Evolutionary conservation across 257 asterid genomes (phyloP).

Genomic region (Vinca minor): DNA sequence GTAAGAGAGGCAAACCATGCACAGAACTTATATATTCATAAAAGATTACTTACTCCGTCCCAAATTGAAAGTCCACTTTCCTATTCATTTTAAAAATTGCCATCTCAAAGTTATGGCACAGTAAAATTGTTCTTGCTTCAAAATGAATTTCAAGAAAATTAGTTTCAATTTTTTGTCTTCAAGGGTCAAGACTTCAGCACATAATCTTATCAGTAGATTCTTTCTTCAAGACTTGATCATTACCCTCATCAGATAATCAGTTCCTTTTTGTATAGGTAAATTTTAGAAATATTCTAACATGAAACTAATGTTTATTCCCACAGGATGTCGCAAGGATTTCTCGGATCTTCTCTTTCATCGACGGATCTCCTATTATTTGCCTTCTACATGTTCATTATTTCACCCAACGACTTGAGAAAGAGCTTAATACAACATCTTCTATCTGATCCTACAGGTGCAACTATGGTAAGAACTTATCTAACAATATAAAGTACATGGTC

Average conservation of each 20-base stretch:
- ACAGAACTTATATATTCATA: no score
- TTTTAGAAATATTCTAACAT: background rate
- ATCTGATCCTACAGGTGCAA: slow-evolving; percentile 92
- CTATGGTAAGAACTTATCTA: slow-evolving; percentile 78
- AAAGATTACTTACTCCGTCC: no score
- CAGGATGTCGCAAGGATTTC: slow-evolving; percentile 99
- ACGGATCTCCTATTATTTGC: slow-evolving; percentile 79
- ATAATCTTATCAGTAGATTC: no score
- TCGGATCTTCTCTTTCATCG: slow-evolving; percentile 85
- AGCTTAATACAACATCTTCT: slow-evolving; percentile 76
- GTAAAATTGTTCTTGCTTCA: no score
- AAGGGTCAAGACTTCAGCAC: no score
- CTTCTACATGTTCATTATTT: slow-evolving; percentile 79
- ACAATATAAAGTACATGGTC: slow-evolving; percentile 26
- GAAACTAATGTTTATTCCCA: slow-evolving; percentile 6
- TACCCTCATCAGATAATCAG: no score
- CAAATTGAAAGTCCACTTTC: no score
- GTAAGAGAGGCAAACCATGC: slow-evolving; percentile 33
- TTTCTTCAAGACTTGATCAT: no score
- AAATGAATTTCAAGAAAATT: no score
- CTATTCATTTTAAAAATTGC: no score
- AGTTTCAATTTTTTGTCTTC: no score
- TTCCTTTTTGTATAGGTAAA: background rate
- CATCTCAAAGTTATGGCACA: no score
- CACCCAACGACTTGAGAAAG: slow-evolving; percentile 92